phyloP scores from a whole-genome alignment of 176 grass and related monocot species.

The Microstegium vimineum region DNA sequence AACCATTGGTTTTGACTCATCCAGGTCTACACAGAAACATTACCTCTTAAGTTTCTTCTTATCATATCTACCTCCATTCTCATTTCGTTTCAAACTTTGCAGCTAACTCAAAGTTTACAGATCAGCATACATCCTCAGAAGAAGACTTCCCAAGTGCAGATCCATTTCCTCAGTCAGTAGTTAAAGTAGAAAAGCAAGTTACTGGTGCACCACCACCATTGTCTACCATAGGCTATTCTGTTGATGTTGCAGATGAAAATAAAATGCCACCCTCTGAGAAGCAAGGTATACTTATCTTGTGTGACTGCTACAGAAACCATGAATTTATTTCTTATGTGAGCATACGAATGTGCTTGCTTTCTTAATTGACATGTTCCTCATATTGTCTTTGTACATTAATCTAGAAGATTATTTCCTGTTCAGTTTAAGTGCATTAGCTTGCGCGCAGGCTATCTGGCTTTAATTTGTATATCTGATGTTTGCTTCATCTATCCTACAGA shows the following conservation, averaged over 20 bases:
- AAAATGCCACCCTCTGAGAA: constrained; percentile 6
- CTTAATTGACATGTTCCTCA: not conserved
- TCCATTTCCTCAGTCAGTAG: constrained; percentile 29
- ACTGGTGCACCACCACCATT: constrained; percentile 29
- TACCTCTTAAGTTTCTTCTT: not conserved
- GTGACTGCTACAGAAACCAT: not conserved
- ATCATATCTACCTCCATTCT: constrained; percentile 20
- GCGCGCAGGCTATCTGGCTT: not conserved
- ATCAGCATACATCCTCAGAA: constrained; percentile 60
- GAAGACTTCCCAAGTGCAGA: constrained; percentile 71
- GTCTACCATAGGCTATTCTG: constrained; percentile 17
- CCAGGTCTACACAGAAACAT: constrained; percentile 45
- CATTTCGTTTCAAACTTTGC: constrained; percentile 21
- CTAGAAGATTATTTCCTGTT: not conserved
- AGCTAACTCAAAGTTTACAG: constrained; percentile 39
- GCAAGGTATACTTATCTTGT: constrained; percentile 46
- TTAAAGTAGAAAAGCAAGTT: constrained; percentile 38
- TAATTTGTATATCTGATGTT: constrained; percentile 28
- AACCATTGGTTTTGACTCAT: constrained; percentile 54
- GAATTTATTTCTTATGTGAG: constrained; percentile 1
- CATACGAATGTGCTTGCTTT: constrained; percentile 15
- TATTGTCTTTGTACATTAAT: not conserved
- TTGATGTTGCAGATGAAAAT: constrained; percentile 23
- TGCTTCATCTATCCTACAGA: constrained; percentile 36
- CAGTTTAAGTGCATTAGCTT: not conserved